These are phyloP conservation scores for Boletus rubroflammeus DNA, from an alignment of 768 basidiomycete species.

Conservation along the genomic window DNA sequence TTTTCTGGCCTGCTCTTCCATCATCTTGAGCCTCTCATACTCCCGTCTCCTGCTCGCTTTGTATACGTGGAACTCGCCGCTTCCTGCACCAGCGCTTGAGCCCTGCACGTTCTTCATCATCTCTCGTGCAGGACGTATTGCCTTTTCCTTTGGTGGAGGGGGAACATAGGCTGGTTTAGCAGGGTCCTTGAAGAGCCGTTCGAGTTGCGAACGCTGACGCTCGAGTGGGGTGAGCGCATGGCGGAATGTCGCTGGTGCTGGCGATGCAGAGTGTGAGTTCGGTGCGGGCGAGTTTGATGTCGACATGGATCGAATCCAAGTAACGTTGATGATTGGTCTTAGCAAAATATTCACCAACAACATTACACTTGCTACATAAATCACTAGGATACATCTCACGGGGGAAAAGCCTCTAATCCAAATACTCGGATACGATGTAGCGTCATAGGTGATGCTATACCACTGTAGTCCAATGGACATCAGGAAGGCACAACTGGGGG, in stretches of 20 bases:
- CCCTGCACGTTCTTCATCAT: slow-evolving; percentile 99
- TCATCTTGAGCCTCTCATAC: slow-evolving; percentile 88
- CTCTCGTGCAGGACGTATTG: slow-evolving; percentile 76
- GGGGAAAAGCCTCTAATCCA: not conserved
- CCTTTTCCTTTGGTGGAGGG: slow-evolving; percentile 76
- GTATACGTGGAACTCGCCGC: slow-evolving; percentile 98
- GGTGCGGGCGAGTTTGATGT: slow-evolving; percentile 27
- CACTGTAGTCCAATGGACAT: slow-evolving; percentile 17
- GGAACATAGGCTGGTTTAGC: slow-evolving; percentile 78
- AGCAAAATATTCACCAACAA: slow-evolving; percentile 25
- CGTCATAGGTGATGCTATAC: slow-evolving; percentile 15
- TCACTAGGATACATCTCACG: slow-evolving; percentile 14
- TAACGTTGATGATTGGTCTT: not conserved
- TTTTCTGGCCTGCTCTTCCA: slow-evolving; percentile 79
- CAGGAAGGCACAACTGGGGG: not conserved
- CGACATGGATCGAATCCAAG: slow-evolving; percentile 25
- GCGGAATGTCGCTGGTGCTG: slow-evolving; percentile 30
- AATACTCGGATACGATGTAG: not conserved
- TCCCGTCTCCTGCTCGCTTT: slow-evolving; percentile 92
- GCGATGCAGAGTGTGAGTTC: slow-evolving; percentile 30
- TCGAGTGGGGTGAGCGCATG: slow-evolving; percentile 53
- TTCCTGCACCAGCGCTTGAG: slow-evolving; percentile 94
- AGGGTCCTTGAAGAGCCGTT: slow-evolving; percentile 87
- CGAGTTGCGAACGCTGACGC: slow-evolving; percentile 64
- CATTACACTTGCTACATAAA: slow-evolving; percentile 6